Evolutionary conservation across 768 basidiomycete species (phyloP).

Genomic region (Suillus weaverae): DNA sequence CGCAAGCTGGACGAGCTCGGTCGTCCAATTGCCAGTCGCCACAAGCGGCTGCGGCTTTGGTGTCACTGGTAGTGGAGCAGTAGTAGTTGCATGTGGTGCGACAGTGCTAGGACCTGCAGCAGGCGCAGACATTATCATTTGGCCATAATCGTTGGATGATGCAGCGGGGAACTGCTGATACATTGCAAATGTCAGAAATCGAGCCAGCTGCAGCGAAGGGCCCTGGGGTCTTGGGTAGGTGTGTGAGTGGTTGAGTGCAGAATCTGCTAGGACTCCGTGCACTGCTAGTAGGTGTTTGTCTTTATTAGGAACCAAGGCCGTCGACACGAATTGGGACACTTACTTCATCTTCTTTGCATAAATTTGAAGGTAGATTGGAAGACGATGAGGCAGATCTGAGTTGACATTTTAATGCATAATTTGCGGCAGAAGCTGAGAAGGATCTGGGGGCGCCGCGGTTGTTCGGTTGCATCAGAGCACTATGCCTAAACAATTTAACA

Average conservation of each 20-base stretch:
- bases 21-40: constrained; percentile 85
- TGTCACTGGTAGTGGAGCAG: constrained; percentile 17
- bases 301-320: constrained; percentile 31
- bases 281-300: constrained; percentile 26
- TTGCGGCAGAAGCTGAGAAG: not conserved
- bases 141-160: constrained; percentile 35
- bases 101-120: constrained; percentile 35
- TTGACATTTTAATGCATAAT: not conserved
- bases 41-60: constrained; percentile 53
- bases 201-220: constrained; percentile 22
- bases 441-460: not conserved
- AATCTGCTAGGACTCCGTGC: constrained; percentile 24
- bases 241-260: constrained; percentile 8
- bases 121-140: constrained; percentile 31
- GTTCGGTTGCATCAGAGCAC: not conserved
- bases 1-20: constrained; percentile 80
- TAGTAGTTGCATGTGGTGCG: constrained; percentile 29
- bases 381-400: not conserved
- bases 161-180: constrained; percentile 37
- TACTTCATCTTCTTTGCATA: not conserved
- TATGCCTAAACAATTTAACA: not conserved
- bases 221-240: constrained; percentile 29
- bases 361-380: not conserved
- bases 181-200: constrained; percentile 30
- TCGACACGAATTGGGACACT: constrained; percentile 1